Base-by-base conservation (phyloP, 169 alveolate species). In the Eimeria zaria region DNA sequence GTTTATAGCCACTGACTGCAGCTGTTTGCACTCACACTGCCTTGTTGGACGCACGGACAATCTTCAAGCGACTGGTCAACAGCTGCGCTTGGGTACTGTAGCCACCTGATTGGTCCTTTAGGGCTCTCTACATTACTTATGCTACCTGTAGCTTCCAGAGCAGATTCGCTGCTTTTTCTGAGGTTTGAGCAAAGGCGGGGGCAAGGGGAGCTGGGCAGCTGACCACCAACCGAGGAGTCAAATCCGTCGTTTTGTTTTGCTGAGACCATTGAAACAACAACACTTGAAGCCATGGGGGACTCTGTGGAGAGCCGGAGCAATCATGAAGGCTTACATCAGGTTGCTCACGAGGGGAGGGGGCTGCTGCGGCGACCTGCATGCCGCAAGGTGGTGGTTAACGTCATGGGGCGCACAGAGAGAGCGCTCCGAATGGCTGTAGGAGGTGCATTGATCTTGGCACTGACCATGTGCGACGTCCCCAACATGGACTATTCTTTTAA, bases 391-490 rank as follows among this genome's bases (percentile, higher is more conserved):
- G 67, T 33, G 18, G 9, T 85, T 7, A 91, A 91, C 44, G 91
- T 78, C 69, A 62, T 60, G 80, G 91, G 96, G 44, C 80, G 96
- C 64, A 58, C 88, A 36, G 96, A 91, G 24, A 36, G 91, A 36
- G 96, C 90, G 60, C 51, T 91, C 33, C 96, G 96, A 36, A 60
- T 91, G 91, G 96, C 91, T 20, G 64, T 91, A 0, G 96, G 96
- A 7, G 96, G 96, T 9, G 96, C 96, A 0, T 73, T 91, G 44
- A 78, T 91, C 64, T 55, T 74, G 83, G 96, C 88, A 4, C 84
- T 91, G 83, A 55, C 96, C 8, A 91, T 91, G 96, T 74, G 88
- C 84, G 96, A 91, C 58, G 39, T 78, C 51, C 91, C 96, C 20
- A 53, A 69, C 44, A 60, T 91, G 64, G 91, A 91, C 55, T 91